Base-by-base conservation (phyloP, 805 yeast species). In the Saccharomycopsis olivae region DNA sequence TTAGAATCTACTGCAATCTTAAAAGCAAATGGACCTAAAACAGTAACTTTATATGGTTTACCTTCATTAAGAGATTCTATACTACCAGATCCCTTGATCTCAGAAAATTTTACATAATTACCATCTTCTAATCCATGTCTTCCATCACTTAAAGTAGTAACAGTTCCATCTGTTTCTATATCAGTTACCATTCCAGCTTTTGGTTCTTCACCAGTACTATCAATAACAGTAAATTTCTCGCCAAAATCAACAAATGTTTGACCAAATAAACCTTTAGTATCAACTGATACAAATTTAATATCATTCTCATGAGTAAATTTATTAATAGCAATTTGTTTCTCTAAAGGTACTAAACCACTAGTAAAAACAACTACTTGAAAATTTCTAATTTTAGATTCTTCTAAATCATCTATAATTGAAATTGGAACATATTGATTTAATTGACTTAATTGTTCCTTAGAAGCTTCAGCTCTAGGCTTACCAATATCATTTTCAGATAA, bases 121-220 rank as follows among this genome's bases (percentile, higher is more conserved):
- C 96, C 97, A 59, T 86, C 95, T 65, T 88, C 85, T 40, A 92
- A 68, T 15, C 95, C 94, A 56, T 92, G 99, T 60, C 97, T 78
- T 45, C 75, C 78, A 48, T 86, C 96, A 56, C 83, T 95, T 51
- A 89, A 69, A 68, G 83, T 85, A 16, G 96, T 81, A n/a, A 92
- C 96, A 9, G 87, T 80, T 43, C 97, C 97, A 55, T 84, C 72
- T 9, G 64, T 57, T 55, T 88, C 96, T 46, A 92, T 81, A 55
- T 84, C 95, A 1, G 95, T 82, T 1, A 92, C 84, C 44, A 85
- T 81, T 34, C 98, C 97, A 3, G 77, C 57, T 36, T 66, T 64
- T 14, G 95, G 94, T 60, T 92, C 97, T 63, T 92, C 97, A 38
- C 98, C 99, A 38, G 82, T 84, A 29, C 76, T 69, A 57, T 92